A percentile compares a stretch with the other conserved stretches of the same genome.
These are phyloP conservation scores for Theobroma cacao DNA, from an alignment of 345 rosid genomes.

Conservation along the genomic window DNA sequence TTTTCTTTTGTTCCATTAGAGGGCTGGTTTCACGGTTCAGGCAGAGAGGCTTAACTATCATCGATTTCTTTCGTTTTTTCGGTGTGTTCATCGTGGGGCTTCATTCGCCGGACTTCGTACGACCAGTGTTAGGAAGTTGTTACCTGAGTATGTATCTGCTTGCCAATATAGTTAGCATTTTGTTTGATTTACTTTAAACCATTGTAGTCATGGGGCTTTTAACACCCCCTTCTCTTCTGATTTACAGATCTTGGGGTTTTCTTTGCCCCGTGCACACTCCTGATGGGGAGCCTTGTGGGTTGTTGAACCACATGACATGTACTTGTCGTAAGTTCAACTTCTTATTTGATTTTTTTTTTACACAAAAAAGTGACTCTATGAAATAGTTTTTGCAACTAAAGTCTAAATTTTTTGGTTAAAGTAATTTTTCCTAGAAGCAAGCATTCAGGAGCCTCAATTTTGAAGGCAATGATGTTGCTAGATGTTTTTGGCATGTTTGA, in stretches of 20 bases:
- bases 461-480: background rate
- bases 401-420: background rate
- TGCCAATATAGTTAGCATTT: constrained; percentile 5
- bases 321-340: constrained; percentile 60
- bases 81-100: constrained; percentile 95
- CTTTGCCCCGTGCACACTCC: constrained; percentile 99
- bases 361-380: too few species aligned
- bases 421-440: background rate
- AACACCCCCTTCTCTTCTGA: constrained; percentile 9
- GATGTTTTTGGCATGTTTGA: background rate
- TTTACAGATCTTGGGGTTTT: constrained; percentile 93
- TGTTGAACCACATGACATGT: constrained; percentile 90
- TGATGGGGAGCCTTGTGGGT: constrained; percentile 98
- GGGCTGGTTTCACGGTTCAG: constrained; percentile 94
- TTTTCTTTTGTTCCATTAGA: constrained; percentile 39
- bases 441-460: background rate
- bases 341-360: background rate
- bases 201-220: background rate
- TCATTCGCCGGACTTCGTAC: constrained; percentile 97
- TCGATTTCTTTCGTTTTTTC: constrained; percentile 88
- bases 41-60: constrained; percentile 97
- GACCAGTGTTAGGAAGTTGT: constrained; percentile 92
- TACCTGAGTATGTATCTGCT: constrained; percentile 74
- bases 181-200: constrained; percentile 8
- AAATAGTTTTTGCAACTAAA: background rate